Evolutionary conservation across 805 yeast genomes (phyloP).

Genomic region (Maudiozyma saulgeensis): DNA sequence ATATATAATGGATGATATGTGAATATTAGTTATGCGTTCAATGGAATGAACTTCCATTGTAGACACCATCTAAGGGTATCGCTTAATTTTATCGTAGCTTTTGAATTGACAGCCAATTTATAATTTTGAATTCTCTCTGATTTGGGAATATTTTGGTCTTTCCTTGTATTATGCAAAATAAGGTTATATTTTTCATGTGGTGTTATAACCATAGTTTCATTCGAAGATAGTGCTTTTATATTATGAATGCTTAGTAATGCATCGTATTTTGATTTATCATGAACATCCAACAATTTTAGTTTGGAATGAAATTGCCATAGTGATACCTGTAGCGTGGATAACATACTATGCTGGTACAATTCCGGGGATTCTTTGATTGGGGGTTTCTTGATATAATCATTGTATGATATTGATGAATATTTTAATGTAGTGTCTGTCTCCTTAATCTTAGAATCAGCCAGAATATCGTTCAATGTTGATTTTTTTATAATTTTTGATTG

Average conservation of each 20-base stretch:
- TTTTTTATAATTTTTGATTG: too few species aligned
- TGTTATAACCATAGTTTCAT: conserved; percentile 1
- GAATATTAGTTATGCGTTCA: background rate
- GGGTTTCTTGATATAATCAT: background rate
- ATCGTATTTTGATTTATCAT: background rate
- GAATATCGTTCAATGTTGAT: too few species aligned
- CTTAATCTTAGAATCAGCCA: too few species aligned
- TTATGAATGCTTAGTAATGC: background rate
- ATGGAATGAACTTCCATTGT: conserved; percentile 7
- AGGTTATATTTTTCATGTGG: background rate
- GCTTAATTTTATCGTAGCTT: conserved; percentile 1
- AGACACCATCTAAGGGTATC: conserved; percentile 6
- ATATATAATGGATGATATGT: background rate
- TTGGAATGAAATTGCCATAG: background rate
- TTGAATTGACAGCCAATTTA: conserved; percentile 6
- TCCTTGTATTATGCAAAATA: background rate
- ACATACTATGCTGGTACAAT: background rate
- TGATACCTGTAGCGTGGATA: background rate
- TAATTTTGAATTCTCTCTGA: background rate
- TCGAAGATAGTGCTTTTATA: background rate
- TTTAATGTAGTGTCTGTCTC: background rate
- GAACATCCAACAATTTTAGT: background rate
- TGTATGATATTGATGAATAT: background rate
- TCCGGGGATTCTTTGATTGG: background rate
- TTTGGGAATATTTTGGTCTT: background rate